Base-by-base conservation (phyloP, 2,329 filamentous ascomycete species). In the Akanthomyces muscarius region DNA sequence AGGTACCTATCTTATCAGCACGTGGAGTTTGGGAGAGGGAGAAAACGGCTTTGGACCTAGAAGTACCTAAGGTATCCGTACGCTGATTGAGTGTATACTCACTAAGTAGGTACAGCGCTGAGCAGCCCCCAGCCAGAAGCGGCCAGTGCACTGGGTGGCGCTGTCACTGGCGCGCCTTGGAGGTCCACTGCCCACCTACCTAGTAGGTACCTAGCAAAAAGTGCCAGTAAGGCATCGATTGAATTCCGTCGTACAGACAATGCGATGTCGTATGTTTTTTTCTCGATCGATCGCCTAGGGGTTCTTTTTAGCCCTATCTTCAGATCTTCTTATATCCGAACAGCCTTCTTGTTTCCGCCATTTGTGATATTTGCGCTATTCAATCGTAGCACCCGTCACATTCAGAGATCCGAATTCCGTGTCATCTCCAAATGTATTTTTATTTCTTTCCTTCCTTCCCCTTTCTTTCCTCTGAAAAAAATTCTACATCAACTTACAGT, bases 1-100 rank as follows among this genome's bases (percentile, higher is more conserved):
- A 21, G 21, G 21, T 25, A 25, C 7, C 18, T 62, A 63, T 63
- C 61, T 63, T 57, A 63, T 57, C 61, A 16, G 61, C 61, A 63
- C 61, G 61, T 63, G 61, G 53, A 50, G 44, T 41, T 14, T n/a
- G 33, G 30, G 44, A 25, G 18, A 44, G 41, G 7, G 11, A 28
- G 45, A 23, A 23, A 28, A 52, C 48, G 21, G 48, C 14, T 21
- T 21, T 21, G 21, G 21, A 21, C 21, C 21, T 21, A 21, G 21
- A 21, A 21, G 21, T 16, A 28, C 25, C 21, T 52, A 4, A n/a
- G 25, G 38, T 18, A 42, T 4, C 11, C 36, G 7, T 8, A 7
- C 36, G 36, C 36, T 47, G 44, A 21, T 21, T 21, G 21, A 21
- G 21, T 21, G 21, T 1, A 21, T 21, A 21, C 21, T 21, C 21